phyloP scores from a whole-genome alignment of 306 rosid species.

The Cicer pinnatifidum region DNA sequence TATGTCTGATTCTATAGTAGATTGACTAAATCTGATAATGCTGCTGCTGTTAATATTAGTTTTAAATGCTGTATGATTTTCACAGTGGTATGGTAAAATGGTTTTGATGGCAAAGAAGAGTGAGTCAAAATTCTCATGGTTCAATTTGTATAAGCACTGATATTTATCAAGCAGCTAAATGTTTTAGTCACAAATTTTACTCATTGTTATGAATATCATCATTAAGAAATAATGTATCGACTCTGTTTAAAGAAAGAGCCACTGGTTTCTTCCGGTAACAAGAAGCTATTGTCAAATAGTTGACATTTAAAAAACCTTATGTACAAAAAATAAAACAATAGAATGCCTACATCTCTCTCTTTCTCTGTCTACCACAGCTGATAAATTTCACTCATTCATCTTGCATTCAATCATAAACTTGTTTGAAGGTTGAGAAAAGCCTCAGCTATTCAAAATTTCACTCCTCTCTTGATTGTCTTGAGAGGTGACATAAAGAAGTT shows the following conservation, averaged over 20 bases:
- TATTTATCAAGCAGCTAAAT: not conserved
- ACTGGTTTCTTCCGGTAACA: too few species aligned
- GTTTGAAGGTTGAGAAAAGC: constrained; percentile 22
- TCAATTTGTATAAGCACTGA: not conserved
- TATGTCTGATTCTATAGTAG: not conserved
- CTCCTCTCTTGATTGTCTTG: too few species aligned
- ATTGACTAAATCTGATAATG: not conserved
- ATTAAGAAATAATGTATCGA: too few species aligned
- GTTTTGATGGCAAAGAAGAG: not conserved
- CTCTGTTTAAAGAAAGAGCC: too few species aligned
- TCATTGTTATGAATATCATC: not conserved
- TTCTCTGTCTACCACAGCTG: not conserved
- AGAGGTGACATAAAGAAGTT: constrained; percentile 58
- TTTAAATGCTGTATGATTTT: not conserved
- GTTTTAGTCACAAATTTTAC: not conserved
- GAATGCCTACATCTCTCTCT: too few species aligned
- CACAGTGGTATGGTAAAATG: not conserved
- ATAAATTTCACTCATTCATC: constrained; percentile 42
- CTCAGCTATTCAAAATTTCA: too few species aligned
- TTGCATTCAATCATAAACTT: constrained; percentile 36
- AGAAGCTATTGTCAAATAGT: too few species aligned
- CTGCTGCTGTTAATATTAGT: not conserved
- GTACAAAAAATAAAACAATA: too few species aligned
- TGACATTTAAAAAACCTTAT: too few species aligned
- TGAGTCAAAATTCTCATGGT: not conserved